Percentiles rank a stretch among this genome's conserved stretches.
Evolutionary conservation across 495 filamentous ascomycete genomes (phyloP).

Genomic region (Xylaria intraflava): DNA sequence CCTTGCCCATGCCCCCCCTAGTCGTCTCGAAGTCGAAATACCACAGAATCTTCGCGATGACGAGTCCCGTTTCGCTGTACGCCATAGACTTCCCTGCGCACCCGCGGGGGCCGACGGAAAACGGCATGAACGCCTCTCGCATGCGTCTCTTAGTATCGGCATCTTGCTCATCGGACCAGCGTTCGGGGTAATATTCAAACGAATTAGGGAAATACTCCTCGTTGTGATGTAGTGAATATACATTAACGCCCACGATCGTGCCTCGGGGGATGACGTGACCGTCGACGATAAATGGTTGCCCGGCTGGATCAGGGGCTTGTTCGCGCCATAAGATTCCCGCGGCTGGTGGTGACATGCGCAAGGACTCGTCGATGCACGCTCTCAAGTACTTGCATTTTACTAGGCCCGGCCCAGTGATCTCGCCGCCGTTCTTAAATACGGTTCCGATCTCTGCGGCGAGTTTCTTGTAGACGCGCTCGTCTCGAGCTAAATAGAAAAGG

Average conservation of each 20-base stretch:
- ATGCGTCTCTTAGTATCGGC: background rate
- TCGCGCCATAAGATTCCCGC: slow-evolving; percentile 40
- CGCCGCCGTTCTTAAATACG: slow-evolving; percentile 28
- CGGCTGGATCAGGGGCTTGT: slow-evolving; percentile 14
- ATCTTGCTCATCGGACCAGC: background rate
- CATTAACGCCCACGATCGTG: slow-evolving; percentile 45
- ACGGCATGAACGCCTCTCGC: background rate
- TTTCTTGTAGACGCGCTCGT: slow-evolving; percentile 31
- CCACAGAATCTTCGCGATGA: background rate
- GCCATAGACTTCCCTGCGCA: slow-evolving; percentile 4
- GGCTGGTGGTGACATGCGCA: slow-evolving; percentile 51
- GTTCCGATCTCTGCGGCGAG: slow-evolving; percentile 36
- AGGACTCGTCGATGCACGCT: no score
- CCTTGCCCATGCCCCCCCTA: background rate
- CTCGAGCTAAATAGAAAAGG: slow-evolving; percentile 17
- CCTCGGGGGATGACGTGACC: slow-evolving; percentile 45
- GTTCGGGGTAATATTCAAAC: background rate
- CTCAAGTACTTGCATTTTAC: slow-evolving; percentile 38
- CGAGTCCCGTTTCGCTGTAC: background rate
- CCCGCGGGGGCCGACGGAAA: background rate
- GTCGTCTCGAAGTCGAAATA: background rate
- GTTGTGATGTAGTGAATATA: slow-evolving; percentile 53
- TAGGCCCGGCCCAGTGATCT: slow-evolving; percentile 36
- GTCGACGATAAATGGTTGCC: slow-evolving; percentile 45
- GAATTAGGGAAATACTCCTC: slow-evolving; percentile 7